Evolutionary conservation across 805 yeast genomes (phyloP).

Genomic region (Suhomyces pyralidae): DNA sequence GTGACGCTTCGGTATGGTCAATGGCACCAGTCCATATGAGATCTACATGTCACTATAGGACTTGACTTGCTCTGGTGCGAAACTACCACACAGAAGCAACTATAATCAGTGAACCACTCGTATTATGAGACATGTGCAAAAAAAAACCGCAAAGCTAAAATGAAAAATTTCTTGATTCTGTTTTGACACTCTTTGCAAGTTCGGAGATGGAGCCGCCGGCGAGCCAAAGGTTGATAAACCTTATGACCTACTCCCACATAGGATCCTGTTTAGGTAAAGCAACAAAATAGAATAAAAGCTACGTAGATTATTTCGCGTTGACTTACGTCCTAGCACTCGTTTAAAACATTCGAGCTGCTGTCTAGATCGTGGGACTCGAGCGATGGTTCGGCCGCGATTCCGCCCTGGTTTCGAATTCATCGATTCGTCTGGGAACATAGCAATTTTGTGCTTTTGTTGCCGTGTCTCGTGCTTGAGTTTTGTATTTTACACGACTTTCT

Average conservation of each 20-base stretch:
- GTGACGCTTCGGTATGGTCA: neutral
- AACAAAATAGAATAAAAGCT: neutral
- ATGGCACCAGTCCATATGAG: neutral
- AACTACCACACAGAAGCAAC: neutral
- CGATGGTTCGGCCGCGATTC: neutral
- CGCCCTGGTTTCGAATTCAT: neutral
- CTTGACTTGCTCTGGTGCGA: neutral
- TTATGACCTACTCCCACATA: neutral
- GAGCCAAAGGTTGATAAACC: neutral
- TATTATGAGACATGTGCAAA: neutral
- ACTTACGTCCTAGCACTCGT: neutral
- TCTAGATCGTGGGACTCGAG: neutral
- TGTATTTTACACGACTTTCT: neutral
- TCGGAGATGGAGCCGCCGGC: neutral
- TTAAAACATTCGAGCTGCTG: neutral
- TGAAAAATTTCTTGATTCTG: neutral
- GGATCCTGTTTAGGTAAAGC: neutral
- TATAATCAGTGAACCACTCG: neutral
- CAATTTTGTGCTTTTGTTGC: conserved; percentile 1
- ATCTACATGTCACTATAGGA: neutral
- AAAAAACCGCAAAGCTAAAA: neutral
- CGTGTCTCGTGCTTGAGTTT: conserved; percentile 1
- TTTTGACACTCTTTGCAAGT: neutral
- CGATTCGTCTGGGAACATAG: neutral
- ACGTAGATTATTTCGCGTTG: neutral